Percentiles rank a stretch among this genome's conserved stretches.
These are phyloP conservation scores for Rubroboletus satanas DNA, from an alignment of 768 basidiomycete species.

Conservation along the genomic window DNA sequence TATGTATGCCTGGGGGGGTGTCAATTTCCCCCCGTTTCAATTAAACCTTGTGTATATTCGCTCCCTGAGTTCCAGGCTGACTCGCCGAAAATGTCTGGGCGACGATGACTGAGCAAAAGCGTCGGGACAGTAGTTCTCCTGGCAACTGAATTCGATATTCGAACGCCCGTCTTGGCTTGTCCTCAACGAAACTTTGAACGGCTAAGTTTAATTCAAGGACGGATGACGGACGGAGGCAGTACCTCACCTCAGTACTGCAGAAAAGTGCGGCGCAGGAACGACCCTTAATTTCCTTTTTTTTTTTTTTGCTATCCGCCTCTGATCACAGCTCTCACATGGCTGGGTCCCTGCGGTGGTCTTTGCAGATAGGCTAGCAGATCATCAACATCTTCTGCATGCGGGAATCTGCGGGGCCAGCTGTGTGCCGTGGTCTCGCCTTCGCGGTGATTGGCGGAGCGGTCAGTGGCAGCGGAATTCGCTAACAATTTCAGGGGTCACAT, in stretches of 20 bases:
- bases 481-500: constrained; percentile 21
- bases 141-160: constrained; percentile 1
- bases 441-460: constrained; percentile 6
- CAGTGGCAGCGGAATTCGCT: constrained; percentile 6
- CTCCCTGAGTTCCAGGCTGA: not conserved
- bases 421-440: not conserved
- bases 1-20: not conserved
- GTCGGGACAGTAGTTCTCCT: constrained; percentile 10
- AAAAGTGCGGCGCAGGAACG: not conserved
- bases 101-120: not conserved
- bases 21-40: not conserved
- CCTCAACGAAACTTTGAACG: constrained; percentile 13
- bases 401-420: not conserved
- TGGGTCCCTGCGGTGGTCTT: no score
- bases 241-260: not conserved
- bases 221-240: not conserved
- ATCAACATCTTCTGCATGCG: not conserved
- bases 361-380: no score
- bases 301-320: not conserved
- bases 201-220: constrained; percentile 4
- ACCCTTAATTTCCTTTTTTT: not conserved
- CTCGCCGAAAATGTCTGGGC: not conserved
- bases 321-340: not conserved
- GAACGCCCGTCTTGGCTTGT: not conserved
- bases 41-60: not conserved